These are phyloP conservation scores for Blastobotrys mokoenaii DNA, from an alignment of 805 yeast genomes.

Conservation along the genomic window DNA sequence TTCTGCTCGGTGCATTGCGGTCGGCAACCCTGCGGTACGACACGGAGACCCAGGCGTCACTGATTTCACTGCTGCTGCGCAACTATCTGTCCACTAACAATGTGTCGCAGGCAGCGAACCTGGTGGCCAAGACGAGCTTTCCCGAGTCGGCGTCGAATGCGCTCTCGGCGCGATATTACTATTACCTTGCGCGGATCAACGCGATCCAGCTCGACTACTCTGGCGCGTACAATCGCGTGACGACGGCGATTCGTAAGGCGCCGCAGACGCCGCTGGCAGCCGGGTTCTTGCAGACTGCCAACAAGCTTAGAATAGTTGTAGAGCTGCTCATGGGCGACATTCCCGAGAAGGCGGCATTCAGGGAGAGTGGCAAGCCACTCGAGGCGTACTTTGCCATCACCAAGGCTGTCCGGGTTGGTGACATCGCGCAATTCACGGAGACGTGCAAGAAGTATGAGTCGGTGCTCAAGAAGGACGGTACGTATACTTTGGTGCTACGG, in stretches of 20 bases:
- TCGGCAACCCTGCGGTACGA: conserved; percentile 90
- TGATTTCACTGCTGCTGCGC: conserved; percentile 79
- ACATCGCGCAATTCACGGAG: conserved; percentile 68
- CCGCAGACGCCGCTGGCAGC: conserved; percentile 80
- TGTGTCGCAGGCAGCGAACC: conserved; percentile 77
- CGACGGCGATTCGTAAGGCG: conserved; percentile 92
- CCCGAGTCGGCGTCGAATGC: conserved; percentile 82
- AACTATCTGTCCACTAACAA: conserved; percentile 71
- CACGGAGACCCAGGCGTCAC: conserved; percentile 79
- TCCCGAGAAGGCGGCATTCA: conserved; percentile 80
- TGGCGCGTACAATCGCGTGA: conserved; percentile 78
- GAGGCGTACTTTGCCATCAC: conserved; percentile 81
- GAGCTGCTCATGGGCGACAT: conserved; percentile 95
- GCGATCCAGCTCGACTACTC: conserved; percentile 92
- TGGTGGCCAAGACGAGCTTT: conserved; percentile 81
- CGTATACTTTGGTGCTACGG: conserved; percentile 75
- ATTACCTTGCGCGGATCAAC: conserved; percentile 81
- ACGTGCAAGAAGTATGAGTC: conserved; percentile 56
- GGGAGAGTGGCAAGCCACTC: conserved; percentile 49
- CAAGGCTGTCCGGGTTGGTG: conserved; percentile 88
- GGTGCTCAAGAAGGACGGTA: conserved; percentile 64
- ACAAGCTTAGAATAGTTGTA: conserved; percentile 78
- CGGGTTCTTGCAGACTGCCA: conserved; percentile 85
- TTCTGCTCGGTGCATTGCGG: conserved; percentile 65
- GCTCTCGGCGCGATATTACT: conserved; percentile 83